A percentile compares a stretch with the other conserved stretches of the same genome.
Evolutionary conservation across 495 filamentous ascomycete species (phyloP).

Genomic region (Oleoguttula mirabilis): DNA sequence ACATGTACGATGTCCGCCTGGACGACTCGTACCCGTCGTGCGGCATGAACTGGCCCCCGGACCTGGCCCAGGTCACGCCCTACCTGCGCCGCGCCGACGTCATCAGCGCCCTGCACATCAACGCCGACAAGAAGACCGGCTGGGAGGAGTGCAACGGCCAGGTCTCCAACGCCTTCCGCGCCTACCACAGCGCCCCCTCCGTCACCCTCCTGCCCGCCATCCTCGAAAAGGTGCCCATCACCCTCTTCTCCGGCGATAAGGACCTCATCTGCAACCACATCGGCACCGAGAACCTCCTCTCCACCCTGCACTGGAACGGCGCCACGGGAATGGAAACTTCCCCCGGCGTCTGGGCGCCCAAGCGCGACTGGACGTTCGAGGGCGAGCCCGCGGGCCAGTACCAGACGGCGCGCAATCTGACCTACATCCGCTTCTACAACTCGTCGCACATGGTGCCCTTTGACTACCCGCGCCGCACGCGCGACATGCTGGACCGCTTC

Average conservation of each 20-base stretch:
- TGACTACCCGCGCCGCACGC: constrained; percentile 71
- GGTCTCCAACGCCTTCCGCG: constrained; percentile 58
- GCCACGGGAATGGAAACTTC: constrained; percentile 82
- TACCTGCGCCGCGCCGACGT: constrained; percentile 83
- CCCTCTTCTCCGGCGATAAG: constrained; percentile 86
- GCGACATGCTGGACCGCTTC: constrained; percentile 96
- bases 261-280: constrained; percentile 97
- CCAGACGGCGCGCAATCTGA: constrained; percentile 87
- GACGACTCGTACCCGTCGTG: constrained; percentile 61
- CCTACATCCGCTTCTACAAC: constrained; percentile 93
- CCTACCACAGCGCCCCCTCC: constrained; percentile 56
- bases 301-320: constrained; percentile 83
- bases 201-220: constrained; percentile 65
- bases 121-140: constrained; percentile 64
- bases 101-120: constrained; percentile 65
- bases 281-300: constrained; percentile 82
- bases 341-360: constrained; percentile 81
- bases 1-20: constrained; percentile 92
- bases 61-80: constrained; percentile 60
- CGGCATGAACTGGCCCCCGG: constrained; percentile 93
- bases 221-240: constrained; percentile 58
- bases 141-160: constrained; percentile 83
- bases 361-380: constrained; percentile 90
- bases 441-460: constrained; percentile 96
- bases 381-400: constrained; percentile 81